phyloP scores from a whole-genome alignment of 352 stramenopile species.

The Phytopythium chamaehyphon region DNA sequence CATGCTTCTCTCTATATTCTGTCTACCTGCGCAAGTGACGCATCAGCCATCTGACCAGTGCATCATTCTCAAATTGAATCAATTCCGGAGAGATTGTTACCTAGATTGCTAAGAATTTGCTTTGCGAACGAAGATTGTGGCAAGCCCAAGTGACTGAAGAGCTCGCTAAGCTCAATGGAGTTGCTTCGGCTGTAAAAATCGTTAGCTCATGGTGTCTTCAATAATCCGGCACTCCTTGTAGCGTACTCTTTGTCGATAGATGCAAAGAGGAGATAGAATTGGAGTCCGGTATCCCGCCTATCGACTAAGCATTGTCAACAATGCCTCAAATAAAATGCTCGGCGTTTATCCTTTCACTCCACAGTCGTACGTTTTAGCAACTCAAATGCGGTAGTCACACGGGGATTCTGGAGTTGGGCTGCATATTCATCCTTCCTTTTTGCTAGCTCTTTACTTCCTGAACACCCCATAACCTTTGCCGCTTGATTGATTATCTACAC shows the following conservation, averaged over 20 bases:
- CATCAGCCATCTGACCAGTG: too few relatives aligned
- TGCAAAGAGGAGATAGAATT: slow-evolving; percentile 43
- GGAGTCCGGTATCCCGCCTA: slow-evolving; percentile 25
- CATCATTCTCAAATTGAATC: too few relatives aligned
- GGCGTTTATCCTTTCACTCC: too few relatives aligned
- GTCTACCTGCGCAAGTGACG: slow-evolving; percentile 23
- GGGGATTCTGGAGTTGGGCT: too few relatives aligned
- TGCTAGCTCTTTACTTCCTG: too few relatives aligned
- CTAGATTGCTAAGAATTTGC: slow-evolving; percentile 48
- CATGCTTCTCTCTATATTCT: slow-evolving; percentile 27
- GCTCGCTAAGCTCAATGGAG: slow-evolving; percentile 51
- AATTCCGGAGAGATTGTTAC: too few relatives aligned
- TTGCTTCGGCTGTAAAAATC: slow-evolving; percentile 33
- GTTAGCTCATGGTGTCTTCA: too few relatives aligned
- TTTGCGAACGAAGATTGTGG: slow-evolving; percentile 40
- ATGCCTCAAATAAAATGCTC: too few relatives aligned
- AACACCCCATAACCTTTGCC: too few relatives aligned
- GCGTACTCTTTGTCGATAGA: slow-evolving; percentile 45
- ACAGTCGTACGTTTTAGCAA: too few relatives aligned
- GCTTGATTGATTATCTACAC: neutral
- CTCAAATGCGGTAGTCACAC: too few relatives aligned
- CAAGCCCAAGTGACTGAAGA: slow-evolving; percentile 37
- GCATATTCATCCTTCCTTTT: too few relatives aligned
- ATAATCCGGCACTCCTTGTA: neutral
- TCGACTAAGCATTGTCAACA: slow-evolving; percentile 22